These are phyloP conservation scores for Globisporangium perplexum DNA, from an alignment of 352 stramenopile species.

Conservation along the genomic window DNA sequence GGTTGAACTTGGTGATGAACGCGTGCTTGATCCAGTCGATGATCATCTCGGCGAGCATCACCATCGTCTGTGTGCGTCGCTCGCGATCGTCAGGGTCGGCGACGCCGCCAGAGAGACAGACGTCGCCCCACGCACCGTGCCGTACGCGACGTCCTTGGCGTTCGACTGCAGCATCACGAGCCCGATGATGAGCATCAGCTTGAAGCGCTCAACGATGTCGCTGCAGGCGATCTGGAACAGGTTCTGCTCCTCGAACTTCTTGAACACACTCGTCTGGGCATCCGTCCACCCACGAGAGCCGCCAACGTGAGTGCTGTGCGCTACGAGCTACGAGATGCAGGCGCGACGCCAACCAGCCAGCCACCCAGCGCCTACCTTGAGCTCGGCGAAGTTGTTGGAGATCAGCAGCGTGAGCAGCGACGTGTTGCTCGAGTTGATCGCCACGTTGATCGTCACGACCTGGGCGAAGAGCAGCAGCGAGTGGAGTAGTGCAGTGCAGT, in stretches of 20 bases:
- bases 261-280: conserved; percentile 91
- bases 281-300: no score
- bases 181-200: conserved; percentile 94
- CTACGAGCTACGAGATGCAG: no score
- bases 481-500: conserved; percentile 75
- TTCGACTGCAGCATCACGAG: conserved; percentile 93
- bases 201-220: conserved; percentile 98
- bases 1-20: conserved; percentile 99
- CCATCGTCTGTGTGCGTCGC: conserved; percentile 47
- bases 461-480: conserved; percentile 94
- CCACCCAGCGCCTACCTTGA: no score
- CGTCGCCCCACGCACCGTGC: conserved; percentile 38
- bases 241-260: conserved; percentile 95
- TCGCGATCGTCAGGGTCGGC: background rate
- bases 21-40: conserved; percentile 99
- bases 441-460: conserved; percentile 97
- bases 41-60: conserved; percentile 92
- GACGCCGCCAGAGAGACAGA: no score
- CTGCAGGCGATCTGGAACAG: conserved; percentile 98
- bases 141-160: conserved; percentile 62
- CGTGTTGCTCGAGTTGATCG: conserved; percentile 93
- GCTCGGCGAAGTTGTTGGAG: conserved; percentile 99
- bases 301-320: no score
- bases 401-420: conserved; percentile 93
- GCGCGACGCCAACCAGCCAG: no score